These are phyloP conservation scores for Acanthamoeba royreba DNA, from an alignment of 208 protist genomes.

Conservation along the genomic window DNA sequence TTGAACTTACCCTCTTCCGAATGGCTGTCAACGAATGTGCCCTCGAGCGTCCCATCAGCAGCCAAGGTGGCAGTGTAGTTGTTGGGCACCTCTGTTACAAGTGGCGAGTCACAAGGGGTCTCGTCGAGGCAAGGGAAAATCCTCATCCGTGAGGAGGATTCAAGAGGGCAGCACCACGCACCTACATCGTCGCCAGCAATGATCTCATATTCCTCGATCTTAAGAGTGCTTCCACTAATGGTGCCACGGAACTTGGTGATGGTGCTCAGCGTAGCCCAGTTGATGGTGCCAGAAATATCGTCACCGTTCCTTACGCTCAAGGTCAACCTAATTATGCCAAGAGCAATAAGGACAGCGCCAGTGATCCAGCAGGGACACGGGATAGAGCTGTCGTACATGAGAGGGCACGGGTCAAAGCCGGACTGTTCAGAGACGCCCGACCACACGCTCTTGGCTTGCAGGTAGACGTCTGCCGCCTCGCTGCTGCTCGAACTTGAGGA, in stretches of 20 bases:
- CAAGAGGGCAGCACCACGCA: not conserved
- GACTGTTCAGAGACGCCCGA: not conserved
- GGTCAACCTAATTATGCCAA: not conserved
- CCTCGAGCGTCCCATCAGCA: not conserved
- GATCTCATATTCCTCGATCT: not conserved
- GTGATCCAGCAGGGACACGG: not conserved
- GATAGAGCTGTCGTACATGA: not conserved
- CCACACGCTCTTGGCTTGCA: not conserved
- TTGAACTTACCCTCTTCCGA: not conserved
- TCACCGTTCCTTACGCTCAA: not conserved
- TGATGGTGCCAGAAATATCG: not conserved
- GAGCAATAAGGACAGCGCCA: too few relatives aligned
- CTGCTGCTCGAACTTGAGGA: not conserved
- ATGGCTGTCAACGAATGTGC: not conserved
- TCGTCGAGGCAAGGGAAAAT: not conserved
- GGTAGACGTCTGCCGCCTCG: not conserved
- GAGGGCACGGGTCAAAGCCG: not conserved
- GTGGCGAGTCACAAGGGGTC: not conserved
- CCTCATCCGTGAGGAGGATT: not conserved
- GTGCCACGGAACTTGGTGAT: not conserved
- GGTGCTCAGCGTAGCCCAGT: not conserved
- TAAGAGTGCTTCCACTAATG: not conserved
- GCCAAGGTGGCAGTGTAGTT: not conserved
- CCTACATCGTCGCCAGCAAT: not conserved
- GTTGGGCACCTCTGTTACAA: not conserved